These are phyloP conservation scores for Lodderomyces orthopsilosis DNA, from an alignment of 1,139 yeast species.

Conservation along the genomic window DNA sequence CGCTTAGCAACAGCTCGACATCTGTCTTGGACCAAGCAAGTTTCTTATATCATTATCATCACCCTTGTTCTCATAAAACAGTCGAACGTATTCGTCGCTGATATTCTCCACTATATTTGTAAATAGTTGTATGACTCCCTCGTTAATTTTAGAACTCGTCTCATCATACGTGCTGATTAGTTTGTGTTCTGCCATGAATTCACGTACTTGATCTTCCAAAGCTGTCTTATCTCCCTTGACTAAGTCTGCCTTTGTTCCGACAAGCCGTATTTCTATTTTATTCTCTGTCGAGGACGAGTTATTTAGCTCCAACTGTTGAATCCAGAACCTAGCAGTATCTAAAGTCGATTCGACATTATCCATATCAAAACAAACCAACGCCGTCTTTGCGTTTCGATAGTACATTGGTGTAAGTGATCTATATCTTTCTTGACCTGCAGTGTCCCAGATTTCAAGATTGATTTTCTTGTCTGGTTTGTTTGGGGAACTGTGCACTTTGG, in stretches of 20 bases:
- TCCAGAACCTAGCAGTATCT: constrained; percentile 44
- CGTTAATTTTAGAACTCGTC: constrained; percentile 50
- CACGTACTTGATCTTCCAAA: constrained; percentile 9
- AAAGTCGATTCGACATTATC: constrained; percentile 33
- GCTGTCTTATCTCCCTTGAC: constrained; percentile 4
- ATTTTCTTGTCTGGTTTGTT: constrained; percentile 18
- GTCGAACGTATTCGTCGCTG: constrained; percentile 28
- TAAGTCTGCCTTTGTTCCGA: constrained; percentile 37
- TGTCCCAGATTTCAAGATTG: constrained; percentile 50
- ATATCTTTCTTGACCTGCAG: constrained; percentile 53
- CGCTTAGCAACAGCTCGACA: constrained; percentile 12
- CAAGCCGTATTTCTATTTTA: constrained; percentile 24
- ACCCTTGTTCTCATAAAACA: not conserved
- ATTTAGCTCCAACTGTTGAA: constrained; percentile 37
- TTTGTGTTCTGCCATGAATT: constrained; percentile 9
- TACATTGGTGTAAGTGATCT: constrained; percentile 50
- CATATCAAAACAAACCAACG: constrained; percentile 39
- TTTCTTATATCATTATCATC: constrained; percentile 13
- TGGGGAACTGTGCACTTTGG: constrained; percentile 29
- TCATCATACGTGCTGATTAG: constrained; percentile 18
- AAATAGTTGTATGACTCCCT: constrained; percentile 43
- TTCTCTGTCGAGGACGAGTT: constrained; percentile 19
- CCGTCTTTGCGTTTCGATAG: constrained; percentile 45
- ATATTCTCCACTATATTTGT: constrained; percentile 43
- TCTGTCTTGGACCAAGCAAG: constrained; percentile 12